phyloP scores from a whole-genome alignment of 805 yeast species.

The Schwanniomyces polymorphus region DNA sequence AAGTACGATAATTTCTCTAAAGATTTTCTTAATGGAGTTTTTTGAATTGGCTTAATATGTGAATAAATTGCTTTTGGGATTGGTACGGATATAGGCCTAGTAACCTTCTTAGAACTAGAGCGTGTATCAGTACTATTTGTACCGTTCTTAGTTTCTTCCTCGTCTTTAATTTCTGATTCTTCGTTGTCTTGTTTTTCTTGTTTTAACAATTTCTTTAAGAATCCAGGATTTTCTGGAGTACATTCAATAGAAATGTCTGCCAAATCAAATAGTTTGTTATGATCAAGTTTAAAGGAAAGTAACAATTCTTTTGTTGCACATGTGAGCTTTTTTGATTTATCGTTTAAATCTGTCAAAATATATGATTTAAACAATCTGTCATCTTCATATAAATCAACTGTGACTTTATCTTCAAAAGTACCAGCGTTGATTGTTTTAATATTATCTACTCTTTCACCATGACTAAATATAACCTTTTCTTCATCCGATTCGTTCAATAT shows the following conservation, averaged over 20 bases:
- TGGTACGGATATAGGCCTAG: conserved; percentile 21
- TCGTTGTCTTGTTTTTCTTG: conserved; percentile 21
- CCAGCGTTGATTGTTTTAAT: conserved; percentile 37
- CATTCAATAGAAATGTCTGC: conserved; percentile 48
- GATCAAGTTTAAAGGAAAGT: conserved; percentile 46
- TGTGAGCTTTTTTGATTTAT: conserved; percentile 31
- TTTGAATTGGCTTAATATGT: conserved; percentile 29
- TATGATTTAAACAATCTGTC: conserved; percentile 32
- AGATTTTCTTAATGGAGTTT: conserved; percentile 44
- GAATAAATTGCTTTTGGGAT: conserved; percentile 51
- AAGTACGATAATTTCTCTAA: conserved; percentile 50
- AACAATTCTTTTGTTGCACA: conserved; percentile 38
- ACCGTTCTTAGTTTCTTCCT: conserved; percentile 6
- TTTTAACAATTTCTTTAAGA: conserved; percentile 25
- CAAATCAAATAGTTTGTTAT: conserved; percentile 51
- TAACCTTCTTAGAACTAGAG: conserved; percentile 5
- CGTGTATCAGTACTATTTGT: background rate
- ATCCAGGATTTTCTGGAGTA: conserved; percentile 16
- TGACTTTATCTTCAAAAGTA: conserved; percentile 24
- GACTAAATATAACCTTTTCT: conserved; percentile 40
- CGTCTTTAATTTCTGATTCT: conserved; percentile 5
- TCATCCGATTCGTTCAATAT: conserved; percentile 23
- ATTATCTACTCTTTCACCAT: conserved; percentile 41
- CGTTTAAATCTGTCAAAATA: conserved; percentile 20
- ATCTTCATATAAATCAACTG: conserved; percentile 37